Percentiles rank a stretch among this genome's conserved stretches.
Conservation (phyloP, 2,329 filamentous ascomycete genomes). For the Penicillium decumbens region DNA sequence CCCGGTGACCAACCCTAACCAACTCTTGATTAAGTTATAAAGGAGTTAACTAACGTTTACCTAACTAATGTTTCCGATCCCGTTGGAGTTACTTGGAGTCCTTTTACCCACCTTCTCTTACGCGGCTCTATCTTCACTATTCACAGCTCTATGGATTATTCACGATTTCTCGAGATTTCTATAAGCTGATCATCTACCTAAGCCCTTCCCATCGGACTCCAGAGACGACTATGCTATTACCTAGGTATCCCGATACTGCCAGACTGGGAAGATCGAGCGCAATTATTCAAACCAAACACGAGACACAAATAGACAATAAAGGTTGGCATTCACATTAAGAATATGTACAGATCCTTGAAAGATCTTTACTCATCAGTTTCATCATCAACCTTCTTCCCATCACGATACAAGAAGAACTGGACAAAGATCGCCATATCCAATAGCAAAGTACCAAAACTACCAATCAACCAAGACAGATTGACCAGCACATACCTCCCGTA, state of each 20-base stretch:
- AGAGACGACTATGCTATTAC: background rate
- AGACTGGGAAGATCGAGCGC: background rate
- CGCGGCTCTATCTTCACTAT: slow-evolving; percentile 4
- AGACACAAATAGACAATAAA: slow-evolving; percentile 5
- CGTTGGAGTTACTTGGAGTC: slow-evolving; percentile 21
- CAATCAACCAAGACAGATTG: slow-evolving; percentile 85
- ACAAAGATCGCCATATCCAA: slow-evolving; percentile 82
- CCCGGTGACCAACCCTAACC: slow-evolving; percentile 1
- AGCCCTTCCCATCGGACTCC: slow-evolving; percentile 1
- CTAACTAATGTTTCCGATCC: slow-evolving; percentile 15
- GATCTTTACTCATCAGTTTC: slow-evolving; percentile 6
- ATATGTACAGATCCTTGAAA: background rate
- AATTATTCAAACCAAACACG: background rate
- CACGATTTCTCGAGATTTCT: background rate
- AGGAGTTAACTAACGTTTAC: slow-evolving; percentile 16
- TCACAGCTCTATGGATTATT: background rate
- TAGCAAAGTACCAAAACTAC: slow-evolving; percentile 80
- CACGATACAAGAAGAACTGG: slow-evolving; percentile 82
- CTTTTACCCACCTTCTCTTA: slow-evolving; percentile 3
- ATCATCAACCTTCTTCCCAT: slow-evolving; percentile 22
- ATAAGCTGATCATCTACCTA: slow-evolving; percentile 10
- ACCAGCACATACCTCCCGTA: slow-evolving; percentile 83
- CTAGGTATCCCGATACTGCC: background rate
- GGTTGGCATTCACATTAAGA: slow-evolving; percentile 7
- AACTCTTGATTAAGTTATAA: no score